Evolutionary conservation across 2,329 filamentous ascomycete genomes (phyloP).

Genomic region (Dryadomyces quercus-mongolicae): DNA sequence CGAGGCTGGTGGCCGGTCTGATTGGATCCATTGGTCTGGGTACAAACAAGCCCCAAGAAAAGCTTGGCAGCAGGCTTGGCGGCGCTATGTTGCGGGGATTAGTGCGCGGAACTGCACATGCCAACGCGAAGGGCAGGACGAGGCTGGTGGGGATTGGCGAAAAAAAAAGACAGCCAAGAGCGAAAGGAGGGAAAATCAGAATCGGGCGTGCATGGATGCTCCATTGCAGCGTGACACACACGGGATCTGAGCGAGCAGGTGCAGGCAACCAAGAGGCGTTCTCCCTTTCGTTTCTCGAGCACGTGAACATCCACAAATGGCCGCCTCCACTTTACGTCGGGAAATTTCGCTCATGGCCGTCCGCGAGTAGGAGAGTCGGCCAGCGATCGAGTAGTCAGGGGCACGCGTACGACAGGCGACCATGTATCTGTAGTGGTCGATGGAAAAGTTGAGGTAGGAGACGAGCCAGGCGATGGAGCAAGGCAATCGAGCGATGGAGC

Average conservation of each 20-base stretch:
- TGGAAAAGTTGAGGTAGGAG: no score
- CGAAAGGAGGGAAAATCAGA: no score
- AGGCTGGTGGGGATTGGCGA: no score
- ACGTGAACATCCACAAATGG: not conserved
- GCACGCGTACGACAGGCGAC: no score
- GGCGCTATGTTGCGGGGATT: conserved; percentile 7
- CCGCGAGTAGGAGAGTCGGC: not conserved
- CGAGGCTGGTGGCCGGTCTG: not conserved
- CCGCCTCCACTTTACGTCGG: not conserved
- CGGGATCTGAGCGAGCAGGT: no score
- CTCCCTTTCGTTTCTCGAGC: not conserved
- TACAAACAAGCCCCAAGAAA: conserved; percentile 7
- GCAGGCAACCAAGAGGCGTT: not conserved
- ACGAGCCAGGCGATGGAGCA: no score
- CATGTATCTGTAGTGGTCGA: no score
- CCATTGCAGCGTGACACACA: no score
- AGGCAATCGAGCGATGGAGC: no score
- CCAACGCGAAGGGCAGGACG: not conserved
- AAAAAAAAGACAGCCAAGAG: no score
- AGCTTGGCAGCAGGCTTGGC: conserved; percentile 13
- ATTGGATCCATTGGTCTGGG: conserved; percentile 7
- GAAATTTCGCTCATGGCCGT: not conserved
- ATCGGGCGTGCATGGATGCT: no score
- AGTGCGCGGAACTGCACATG: conserved; percentile 1
- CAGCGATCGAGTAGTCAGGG: not conserved